Conservation (phyloP, 805 yeast genomes). For the Monosporozyma solicola region DNA sequence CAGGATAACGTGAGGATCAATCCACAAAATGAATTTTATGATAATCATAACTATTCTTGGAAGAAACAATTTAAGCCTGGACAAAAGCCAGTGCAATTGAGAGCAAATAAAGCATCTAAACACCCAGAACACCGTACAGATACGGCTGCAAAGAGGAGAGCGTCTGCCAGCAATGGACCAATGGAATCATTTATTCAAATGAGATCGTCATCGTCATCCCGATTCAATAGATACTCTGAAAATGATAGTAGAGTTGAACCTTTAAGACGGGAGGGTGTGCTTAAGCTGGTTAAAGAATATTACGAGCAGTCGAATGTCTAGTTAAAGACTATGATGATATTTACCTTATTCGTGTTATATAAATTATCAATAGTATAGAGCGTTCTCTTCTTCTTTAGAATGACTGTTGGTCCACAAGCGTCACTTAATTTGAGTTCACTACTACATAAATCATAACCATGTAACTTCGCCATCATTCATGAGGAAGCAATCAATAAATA, state of each 20-base stretch:
- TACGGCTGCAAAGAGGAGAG: background rate
- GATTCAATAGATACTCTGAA: background rate
- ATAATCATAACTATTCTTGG: constrained; percentile 26
- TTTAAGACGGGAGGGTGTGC: constrained; percentile 39
- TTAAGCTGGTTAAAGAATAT: constrained; percentile 73
- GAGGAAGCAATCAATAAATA: no score
- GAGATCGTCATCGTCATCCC: constrained; percentile 1
- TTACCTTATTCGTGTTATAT: no score
- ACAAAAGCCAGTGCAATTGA: constrained; percentile 20
- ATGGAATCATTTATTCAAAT: constrained; percentile 1
- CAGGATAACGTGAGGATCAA: constrained; percentile 3
- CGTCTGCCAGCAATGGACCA: background rate
- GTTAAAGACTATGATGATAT: background rate
- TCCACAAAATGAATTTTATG: background rate
- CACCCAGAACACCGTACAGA: background rate
- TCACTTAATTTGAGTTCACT: no score
- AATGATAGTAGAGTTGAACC: background rate
- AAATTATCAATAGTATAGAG: no score
- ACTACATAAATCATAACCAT: no score
- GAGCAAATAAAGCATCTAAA: constrained; percentile 8
- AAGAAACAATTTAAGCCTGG: constrained; percentile 29
- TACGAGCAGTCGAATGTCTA: constrained; percentile 39
- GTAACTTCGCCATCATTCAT: no score
- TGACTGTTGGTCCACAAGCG: no score
- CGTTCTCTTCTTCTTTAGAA: no score